Percentiles rank a stretch among this genome's conserved stretches.
These are phyloP conservation scores for Fusarium nygamai DNA, from an alignment of 2,329 filamentous ascomycete species.

Conservation along the genomic window DNA sequence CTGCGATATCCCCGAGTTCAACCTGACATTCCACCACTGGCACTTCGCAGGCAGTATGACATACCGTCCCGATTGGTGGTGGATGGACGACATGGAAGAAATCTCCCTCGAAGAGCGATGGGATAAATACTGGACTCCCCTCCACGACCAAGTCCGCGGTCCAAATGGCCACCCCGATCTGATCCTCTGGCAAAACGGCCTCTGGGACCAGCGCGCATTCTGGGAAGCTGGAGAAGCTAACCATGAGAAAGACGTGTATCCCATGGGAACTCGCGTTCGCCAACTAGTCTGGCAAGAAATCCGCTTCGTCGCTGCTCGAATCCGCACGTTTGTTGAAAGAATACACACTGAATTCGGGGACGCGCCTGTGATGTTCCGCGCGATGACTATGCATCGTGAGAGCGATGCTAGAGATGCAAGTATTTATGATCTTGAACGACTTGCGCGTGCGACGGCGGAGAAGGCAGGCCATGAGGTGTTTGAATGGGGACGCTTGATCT, in stretches of 20 bases:
- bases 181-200: slow-evolving; percentile 35
- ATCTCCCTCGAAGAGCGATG: slow-evolving; percentile 32
- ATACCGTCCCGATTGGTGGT: slow-evolving; percentile 35
- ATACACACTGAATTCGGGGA: slow-evolving; percentile 17
- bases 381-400: slow-evolving; percentile 28
- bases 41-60: slow-evolving; percentile 28
- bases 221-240: slow-evolving; percentile 34
- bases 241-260: slow-evolving; percentile 26
- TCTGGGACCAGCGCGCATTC: slow-evolving; percentile 36
- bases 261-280: slow-evolving; percentile 23
- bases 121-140: slow-evolving; percentile 29
- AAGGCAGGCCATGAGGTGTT: slow-evolving; percentile 34
- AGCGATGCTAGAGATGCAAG: slow-evolving; percentile 22
- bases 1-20: slow-evolving; percentile 30
- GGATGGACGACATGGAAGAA: slow-evolving; percentile 35
- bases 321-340: slow-evolving; percentile 20
- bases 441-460: slow-evolving; percentile 27
- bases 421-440: slow-evolving; percentile 30
- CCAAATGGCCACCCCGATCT: slow-evolving; percentile 23
- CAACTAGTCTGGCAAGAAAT: slow-evolving; percentile 35
- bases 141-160: slow-evolving; percentile 27
- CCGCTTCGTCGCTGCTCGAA: slow-evolving; percentile 23
- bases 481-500: slow-evolving; percentile 33
- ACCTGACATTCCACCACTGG: slow-evolving; percentile 32
- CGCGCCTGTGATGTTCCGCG: slow-evolving; percentile 27